Base-by-base conservation (phyloP, 208 protist genomes). In the Crithidia expoeki region DNA sequence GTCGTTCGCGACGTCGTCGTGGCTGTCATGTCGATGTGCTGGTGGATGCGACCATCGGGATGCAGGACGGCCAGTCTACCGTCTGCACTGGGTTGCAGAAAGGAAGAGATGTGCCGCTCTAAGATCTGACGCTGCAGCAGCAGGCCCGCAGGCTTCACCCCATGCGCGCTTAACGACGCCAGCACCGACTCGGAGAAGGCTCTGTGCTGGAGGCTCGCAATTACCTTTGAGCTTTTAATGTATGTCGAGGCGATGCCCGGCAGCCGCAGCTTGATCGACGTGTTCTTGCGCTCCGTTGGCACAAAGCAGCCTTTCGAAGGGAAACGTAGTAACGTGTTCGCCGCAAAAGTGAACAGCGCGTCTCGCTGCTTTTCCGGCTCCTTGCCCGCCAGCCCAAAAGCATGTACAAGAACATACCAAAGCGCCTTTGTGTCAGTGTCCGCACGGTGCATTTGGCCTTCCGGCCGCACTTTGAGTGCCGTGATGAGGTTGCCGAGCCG, bases 21-120 rank as follows among this genome's bases (percentile, higher is more conserved):
- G 59, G 84, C 76, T 1, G 85, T 93, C 72, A 94, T 90, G 68
- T 96, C 89, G 65, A 94, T 93, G 73, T 80, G 80, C 72, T 96
- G 91, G 23, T 83, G 81, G 30, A 96, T 85, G 14, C 56, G 61
- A 7, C 71, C 59, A 58, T 96, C 91, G 21, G 56, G 28, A 72
- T 96, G 91, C 58, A 96, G 63, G n/a, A 80, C 70, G 44, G 75
- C 73, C 9, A 91, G 72, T 1, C 62, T 67, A 0, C 88, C 83
- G n/a, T 80, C 75, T 2, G 62, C n/a, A 57, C 27, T 68, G 4
- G 58, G 50, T 38, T 80, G 74, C 60, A 94, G 59, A 67, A 96
- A 93, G 19, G 74, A 70, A 5, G 79, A 75, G 12, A 85, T 64
- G 66, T 82, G 72, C 32, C 79, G 80, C 25, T 93, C 83, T n/a